Base-by-base conservation (phyloP, 306 rosid genomes). In the Cicer chorassanicum region DNA sequence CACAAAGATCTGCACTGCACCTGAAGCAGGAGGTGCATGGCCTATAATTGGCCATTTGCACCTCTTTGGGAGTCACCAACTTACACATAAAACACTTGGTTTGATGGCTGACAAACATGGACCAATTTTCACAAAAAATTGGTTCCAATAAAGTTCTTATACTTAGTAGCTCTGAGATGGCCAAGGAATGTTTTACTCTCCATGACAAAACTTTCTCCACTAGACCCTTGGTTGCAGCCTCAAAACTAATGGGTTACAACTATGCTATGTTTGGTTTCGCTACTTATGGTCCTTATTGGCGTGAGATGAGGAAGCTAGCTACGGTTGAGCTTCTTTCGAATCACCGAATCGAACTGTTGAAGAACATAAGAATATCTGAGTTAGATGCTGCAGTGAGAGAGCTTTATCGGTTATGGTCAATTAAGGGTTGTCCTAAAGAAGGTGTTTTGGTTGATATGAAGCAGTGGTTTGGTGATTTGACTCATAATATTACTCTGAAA, bases 381-480 rank as follows among this genome's bases (percentile, higher is more conserved):
- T 46, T 87, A 43, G 79, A 78, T 11, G 53, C 54, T 73, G 78
- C 79, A 51, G 16, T 72, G 12, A 77, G 59, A 49, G 76, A 66
- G 46, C 68, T 74, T 10, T 53, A 73, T 2, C 55, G 72, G 54
- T 76, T 76, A 6, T 79, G 86, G 78, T 41, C 10, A 38, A 59
- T 56, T 3, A 44, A 80, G 70, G 84, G 79, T 57, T 66, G 78
- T 72, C 77, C 64, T 14, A 13, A 72, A 60, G 75, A 6, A 56
- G 82, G 88, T 29, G 65, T 73, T 83, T 75, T 81, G 78, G 86
- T 83, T 39, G 87, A 85, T 40, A 84, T 82, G 87, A 88, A 83
- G 80, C 54, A 76, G 74, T 85, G 86, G 87, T 85, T 88, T 74
- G 83, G 84, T 6, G 84, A 86, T 49, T 79, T 86, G 77, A 81